A percentile compares a stretch with the other conserved stretches of the same genome.
phyloP scores from a whole-genome alignment of 192 early-diverging fungal genomes.

The Coemansia sp. region DNA sequence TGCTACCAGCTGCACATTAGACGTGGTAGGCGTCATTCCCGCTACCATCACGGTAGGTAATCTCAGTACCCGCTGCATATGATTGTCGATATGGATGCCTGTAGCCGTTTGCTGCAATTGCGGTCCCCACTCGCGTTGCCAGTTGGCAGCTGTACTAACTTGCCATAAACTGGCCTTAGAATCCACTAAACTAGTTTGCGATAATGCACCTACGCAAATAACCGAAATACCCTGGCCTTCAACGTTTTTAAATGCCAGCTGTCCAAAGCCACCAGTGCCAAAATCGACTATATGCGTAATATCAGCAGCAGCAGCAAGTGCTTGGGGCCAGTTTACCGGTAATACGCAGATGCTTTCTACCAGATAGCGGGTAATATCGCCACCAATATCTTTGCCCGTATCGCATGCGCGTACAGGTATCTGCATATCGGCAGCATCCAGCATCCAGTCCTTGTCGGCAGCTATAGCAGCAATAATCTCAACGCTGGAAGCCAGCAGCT shows the following conservation, averaged over 20 bases:
- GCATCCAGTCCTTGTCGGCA: slow-evolving; percentile 17
- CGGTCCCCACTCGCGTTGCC: slow-evolving; percentile 80
- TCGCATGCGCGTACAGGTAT: slow-evolving; percentile 74
- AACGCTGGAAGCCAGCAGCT: not conserved
- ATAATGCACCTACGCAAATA: slow-evolving; percentile 14
- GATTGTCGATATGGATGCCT: slow-evolving; percentile 79
- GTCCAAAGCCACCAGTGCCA: slow-evolving; percentile 87
- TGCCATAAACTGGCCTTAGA: slow-evolving; percentile 76
- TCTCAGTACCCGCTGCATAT: slow-evolving; percentile 77
- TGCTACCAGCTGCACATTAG: slow-evolving; percentile 74
- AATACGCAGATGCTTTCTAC: slow-evolving; percentile 66
- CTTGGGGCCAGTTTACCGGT: slow-evolving; percentile 60
- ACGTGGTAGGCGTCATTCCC: slow-evolving; percentile 91
- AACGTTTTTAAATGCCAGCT: slow-evolving; percentile 78
- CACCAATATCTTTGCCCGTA: slow-evolving; percentile 75
- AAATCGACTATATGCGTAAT: slow-evolving; percentile 91
- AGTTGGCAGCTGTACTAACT: slow-evolving; percentile 77
- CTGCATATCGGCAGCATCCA: slow-evolving; percentile 15
- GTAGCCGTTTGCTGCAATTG: slow-evolving; percentile 66
- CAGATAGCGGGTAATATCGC: slow-evolving; percentile 63
- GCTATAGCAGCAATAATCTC: not conserved
- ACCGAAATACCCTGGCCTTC: slow-evolving; percentile 77
- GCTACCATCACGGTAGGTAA: slow-evolving; percentile 92
- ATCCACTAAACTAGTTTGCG: slow-evolving; percentile 49
- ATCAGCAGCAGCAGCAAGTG: slow-evolving; percentile 42